Conservation (phyloP, 2,329 filamentous ascomycete species). For the Neofusicoccum parvum region DNA sequence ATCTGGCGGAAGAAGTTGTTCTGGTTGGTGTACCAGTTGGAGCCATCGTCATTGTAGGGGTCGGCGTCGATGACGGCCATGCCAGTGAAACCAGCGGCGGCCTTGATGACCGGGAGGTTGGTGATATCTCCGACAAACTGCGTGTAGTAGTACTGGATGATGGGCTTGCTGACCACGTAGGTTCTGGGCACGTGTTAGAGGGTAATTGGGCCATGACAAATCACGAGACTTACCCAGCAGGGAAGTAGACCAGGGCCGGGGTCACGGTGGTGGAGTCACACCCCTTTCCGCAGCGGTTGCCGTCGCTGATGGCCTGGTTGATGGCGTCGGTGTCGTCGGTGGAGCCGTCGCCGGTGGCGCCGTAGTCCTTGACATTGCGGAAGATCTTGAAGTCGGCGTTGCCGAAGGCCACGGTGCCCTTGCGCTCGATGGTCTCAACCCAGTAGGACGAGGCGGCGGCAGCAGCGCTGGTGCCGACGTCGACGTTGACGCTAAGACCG, state of each 20-base stretch:
- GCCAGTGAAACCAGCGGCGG: constrained; percentile 64
- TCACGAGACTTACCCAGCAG: constrained; percentile 57
- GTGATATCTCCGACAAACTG: constrained; percentile 84
- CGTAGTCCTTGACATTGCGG: constrained; percentile 52
- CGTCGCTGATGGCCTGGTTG: constrained; percentile 78
- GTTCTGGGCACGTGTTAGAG: constrained; percentile 45
- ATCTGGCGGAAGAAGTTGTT: constrained; percentile 60
- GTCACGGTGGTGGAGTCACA: constrained; percentile 84
- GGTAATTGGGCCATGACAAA: background rate
- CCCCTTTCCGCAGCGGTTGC: constrained; percentile 74
- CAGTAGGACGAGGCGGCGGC: constrained; percentile 59
- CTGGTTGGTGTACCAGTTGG: constrained; percentile 56
- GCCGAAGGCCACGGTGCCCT: constrained; percentile 69
- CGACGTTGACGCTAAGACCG: constrained; percentile 28
- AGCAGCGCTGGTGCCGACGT: constrained; percentile 19
- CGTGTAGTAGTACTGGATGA: constrained; percentile 89
- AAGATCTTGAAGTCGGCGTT: constrained; percentile 62
- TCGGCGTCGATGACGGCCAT: constrained; percentile 90
- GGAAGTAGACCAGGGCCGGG: constrained; percentile 90
- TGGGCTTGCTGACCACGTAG: constrained; percentile 77
- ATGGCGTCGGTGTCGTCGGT: constrained; percentile 89
- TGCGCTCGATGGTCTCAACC: constrained; percentile 68
- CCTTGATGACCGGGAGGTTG: constrained; percentile 72
- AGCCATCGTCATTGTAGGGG: constrained; percentile 69
- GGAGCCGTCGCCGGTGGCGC: constrained; percentile 58